Evolutionary conservation across 1,139 yeast genomes (phyloP).

Genomic region (Geotrichum histeridarum): DNA sequence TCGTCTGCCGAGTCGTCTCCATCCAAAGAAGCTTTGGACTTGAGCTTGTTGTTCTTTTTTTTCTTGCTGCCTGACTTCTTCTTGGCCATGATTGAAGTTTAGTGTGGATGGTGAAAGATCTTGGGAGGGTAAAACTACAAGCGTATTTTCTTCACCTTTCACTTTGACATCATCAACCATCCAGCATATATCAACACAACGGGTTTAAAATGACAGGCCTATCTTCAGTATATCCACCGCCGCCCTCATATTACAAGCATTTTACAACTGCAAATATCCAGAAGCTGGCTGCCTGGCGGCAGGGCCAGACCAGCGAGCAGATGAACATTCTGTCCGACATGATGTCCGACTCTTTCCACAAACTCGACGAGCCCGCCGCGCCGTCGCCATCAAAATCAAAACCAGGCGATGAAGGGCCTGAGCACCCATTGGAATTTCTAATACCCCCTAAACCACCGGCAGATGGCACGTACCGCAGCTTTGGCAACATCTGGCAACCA

Average conservation of each 20-base stretch:
- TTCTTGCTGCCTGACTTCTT: constrained; percentile 13
- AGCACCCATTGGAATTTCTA: constrained; percentile 45
- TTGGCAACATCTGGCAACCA: constrained; percentile 77
- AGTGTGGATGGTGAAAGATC: background rate
- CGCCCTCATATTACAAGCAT: constrained; percentile 67
- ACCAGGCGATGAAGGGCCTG: background rate
- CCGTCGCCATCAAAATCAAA: constrained; percentile 4
- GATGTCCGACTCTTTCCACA: constrained; percentile 10
- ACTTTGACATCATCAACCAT: background rate
- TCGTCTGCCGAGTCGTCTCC: background rate
- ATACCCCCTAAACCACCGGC: constrained; percentile 63
- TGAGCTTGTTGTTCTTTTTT: constrained; percentile 3
- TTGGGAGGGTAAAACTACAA: background rate
- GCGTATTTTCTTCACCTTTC: background rate
- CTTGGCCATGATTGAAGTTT: constrained; percentile 7
- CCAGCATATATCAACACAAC: no score
- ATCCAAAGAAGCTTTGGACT: background rate
- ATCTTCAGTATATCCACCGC: constrained; percentile 77
- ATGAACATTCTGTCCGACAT: constrained; percentile 7
- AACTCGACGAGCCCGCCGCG: constrained; percentile 6
- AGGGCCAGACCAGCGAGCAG: constrained; percentile 5
- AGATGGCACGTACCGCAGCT: constrained; percentile 58
- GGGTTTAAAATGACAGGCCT: constrained; percentile 32
- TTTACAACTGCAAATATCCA: constrained; percentile 60
- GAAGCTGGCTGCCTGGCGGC: constrained; percentile 35